phyloP scores from a whole-genome alignment of 306 rosid genomes.

The Citrullus amarus region DNA sequence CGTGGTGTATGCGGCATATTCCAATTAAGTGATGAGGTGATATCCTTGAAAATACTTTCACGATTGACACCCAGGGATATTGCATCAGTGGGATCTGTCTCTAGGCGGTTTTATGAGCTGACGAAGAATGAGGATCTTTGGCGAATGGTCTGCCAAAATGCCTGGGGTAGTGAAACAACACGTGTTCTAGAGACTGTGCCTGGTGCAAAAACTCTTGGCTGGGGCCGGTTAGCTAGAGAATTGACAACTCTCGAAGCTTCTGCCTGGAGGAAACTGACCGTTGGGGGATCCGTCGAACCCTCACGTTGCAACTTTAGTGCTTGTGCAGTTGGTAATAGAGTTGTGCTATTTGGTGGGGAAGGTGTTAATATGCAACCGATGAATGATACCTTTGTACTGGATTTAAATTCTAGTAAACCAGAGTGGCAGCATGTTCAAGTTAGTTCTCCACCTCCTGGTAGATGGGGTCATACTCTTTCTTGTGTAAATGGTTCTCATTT shows the following conservation, averaged over 20 bases:
- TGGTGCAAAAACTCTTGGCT: slow-evolving; percentile 93
- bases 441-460: slow-evolving; percentile 99
- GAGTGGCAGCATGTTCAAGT: slow-evolving; percentile 98
- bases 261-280: slow-evolving; percentile 94
- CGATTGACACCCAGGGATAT: slow-evolving; percentile 90
- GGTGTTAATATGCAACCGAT: slow-evolving; percentile 99
- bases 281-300: slow-evolving; percentile 92
- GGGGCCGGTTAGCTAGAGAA: slow-evolving; percentile 92
- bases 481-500: slow-evolving; percentile 90
- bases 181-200: slow-evolving; percentile 90
- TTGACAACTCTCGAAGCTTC: slow-evolving; percentile 97
- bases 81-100: slow-evolving; percentile 88
- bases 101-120: slow-evolving; percentile 56
- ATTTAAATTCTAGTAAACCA: slow-evolving; percentile 76
- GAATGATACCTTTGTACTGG: slow-evolving; percentile 95
- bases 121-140: slow-evolving; percentile 87
- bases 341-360: slow-evolving; percentile 97
- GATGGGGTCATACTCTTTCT: slow-evolving; percentile 98
- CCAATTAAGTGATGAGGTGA: slow-evolving; percentile 89
- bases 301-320: slow-evolving; percentile 98
- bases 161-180: slow-evolving; percentile 97
- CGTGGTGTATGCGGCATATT: slow-evolving; percentile 90
- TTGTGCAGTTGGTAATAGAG: slow-evolving; percentile 96
- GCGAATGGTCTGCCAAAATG: slow-evolving; percentile 98
- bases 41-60: slow-evolving; percentile 84